Base-by-base conservation (phyloP, 176 grass and related monocot genomes). In the Raddia guianensis region DNA sequence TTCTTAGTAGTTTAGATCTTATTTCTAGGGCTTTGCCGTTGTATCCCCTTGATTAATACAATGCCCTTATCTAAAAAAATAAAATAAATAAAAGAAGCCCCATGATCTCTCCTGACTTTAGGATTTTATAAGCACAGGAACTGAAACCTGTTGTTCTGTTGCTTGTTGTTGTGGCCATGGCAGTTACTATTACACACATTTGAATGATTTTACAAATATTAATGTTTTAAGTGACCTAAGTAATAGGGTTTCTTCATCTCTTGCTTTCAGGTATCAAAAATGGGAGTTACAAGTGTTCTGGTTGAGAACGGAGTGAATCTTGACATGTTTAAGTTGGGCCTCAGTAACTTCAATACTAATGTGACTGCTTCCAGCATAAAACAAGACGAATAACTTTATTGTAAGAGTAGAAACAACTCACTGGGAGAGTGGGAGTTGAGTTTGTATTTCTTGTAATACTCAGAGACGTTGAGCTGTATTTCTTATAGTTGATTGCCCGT, bases 271-370 rank as follows among this genome's bases (percentile, higher is more conserved):
- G 76, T 94, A 46, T 94, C 94, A 43, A 94, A 94, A 81, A 90
- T 97, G 91, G 91, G 94, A 73, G 94, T 90, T 77, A 91, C 91
- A 14, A 78, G 87, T 66, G 81, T 94, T 63, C 74, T 94, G 33
- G 94, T 97, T 59, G 87, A 94, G 57, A 89, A 94, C 0, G 94
- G 89, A 14, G 32, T 97, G 84, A 97, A 97, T 76, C 89, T 97
- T 40, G 87, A 97, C 64, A 91, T 89, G 79, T 88, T 97, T 71
- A 97, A 86, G 91, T 77, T 87, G 72, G 94, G 94, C 45, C 91
- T 97, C 42, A 83, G 74, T 80, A 90, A 97, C 54, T 94, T 94
- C 43, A 76, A 87, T 73, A 83, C 52, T 49, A 82, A 77, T 21
- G 56, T 20, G 84, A 72, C 66, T 12, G 74, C 80, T n/a, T 72